These are phyloP conservation scores for Plenodomus biglobosus DNA, from an alignment of 2,329 filamentous ascomycete genomes.

Conservation along the genomic window DNA sequence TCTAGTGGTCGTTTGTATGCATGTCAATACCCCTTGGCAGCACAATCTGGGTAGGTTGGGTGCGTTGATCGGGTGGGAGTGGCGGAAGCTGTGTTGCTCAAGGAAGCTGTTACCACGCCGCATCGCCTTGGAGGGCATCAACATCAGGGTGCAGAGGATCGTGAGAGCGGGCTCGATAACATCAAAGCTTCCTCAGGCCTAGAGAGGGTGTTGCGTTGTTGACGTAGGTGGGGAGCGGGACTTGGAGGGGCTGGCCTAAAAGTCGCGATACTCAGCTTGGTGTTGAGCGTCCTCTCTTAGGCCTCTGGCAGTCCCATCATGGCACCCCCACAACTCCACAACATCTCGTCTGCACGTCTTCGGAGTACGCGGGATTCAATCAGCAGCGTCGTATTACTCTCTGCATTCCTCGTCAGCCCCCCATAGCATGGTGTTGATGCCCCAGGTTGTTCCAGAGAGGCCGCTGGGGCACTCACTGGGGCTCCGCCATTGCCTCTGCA, in stretches of 20 bases:
- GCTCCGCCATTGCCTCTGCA: neutral
- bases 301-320: neutral
- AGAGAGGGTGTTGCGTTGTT: neutral
- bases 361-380: neutral
- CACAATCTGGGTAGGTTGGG: neutral
- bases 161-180: conserved; percentile 1
- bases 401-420: neutral
- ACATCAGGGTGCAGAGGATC: neutral
- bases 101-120: neutral
- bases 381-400: neutral
- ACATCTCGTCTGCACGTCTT: neutral
- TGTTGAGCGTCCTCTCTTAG: conserved; percentile 6
- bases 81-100: neutral
- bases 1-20: neutral
- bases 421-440: neutral
- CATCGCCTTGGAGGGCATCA: neutral
- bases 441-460: neutral
- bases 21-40: neutral
- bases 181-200: neutral
- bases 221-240: neutral
- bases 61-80: neutral
- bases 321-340: neutral
- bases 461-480: neutral
- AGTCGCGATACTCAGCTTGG: conserved; percentile 6
- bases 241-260: conserved; percentile 1